These are phyloP conservation scores for Talinum fruticosum DNA, from an alignment of 148 eudicot genomes.

Conservation along the genomic window DNA sequence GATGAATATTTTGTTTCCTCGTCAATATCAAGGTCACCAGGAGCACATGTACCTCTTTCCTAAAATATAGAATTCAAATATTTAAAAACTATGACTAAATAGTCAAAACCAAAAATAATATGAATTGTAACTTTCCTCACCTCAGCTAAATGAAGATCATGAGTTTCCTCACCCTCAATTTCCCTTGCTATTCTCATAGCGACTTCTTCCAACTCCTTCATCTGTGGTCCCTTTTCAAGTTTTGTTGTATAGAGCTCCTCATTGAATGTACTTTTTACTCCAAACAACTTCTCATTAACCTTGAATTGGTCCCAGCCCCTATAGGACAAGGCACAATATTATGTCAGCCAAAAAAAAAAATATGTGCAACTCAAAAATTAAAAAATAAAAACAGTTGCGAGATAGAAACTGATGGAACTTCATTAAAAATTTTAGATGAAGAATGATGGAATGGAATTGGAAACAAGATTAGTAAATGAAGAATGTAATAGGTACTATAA, in stretches of 20 bases:
- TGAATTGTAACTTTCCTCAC: constrained; percentile 34
- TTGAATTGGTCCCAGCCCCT: constrained; percentile 98
- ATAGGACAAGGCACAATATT: constrained; percentile 2
- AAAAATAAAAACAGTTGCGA: background rate
- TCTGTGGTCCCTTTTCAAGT: constrained; percentile 88
- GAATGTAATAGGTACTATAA: constrained; percentile 28
- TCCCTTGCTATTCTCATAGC: constrained; percentile 91
- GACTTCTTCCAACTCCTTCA: constrained; percentile 73
- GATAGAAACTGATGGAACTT: background rate
- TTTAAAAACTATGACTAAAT: background rate
- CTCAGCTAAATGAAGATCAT: constrained; percentile 93
- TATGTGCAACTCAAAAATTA: background rate
- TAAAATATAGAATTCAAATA: constrained; percentile 18
- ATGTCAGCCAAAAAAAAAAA: constrained; percentile 16
- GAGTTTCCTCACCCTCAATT: constrained; percentile 93
- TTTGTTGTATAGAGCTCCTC: constrained; percentile 99
- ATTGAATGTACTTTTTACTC: constrained; percentile 91
- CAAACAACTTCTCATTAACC: constrained; percentile 84
- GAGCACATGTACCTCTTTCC: constrained; percentile 76
- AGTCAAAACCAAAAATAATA: constrained; percentile 6
- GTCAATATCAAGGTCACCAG: constrained; percentile 60
- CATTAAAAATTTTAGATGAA: background rate
- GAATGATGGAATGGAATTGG: background rate
- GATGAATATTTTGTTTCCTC: constrained; percentile 95
- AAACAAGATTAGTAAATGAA: background rate